Conservation (phyloP, 2,329 filamentous ascomycete species). For the Fusarium transvaalense region DNA sequence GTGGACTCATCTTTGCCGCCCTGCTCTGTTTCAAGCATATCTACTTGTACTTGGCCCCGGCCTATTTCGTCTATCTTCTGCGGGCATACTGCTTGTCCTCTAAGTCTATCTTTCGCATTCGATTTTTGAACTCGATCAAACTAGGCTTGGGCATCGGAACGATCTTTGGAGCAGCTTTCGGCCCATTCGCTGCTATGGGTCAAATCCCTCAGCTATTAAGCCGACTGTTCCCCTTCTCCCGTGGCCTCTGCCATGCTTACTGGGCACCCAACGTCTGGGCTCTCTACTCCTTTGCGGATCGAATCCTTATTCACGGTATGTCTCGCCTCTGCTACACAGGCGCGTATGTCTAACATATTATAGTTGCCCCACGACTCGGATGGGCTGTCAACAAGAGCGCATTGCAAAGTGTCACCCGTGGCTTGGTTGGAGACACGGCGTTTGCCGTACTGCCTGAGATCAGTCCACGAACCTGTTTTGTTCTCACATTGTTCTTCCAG, state of each 20-base stretch:
- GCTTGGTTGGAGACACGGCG: conserved; percentile 90
- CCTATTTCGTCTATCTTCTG: conserved; percentile 95
- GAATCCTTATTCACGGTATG: conserved; percentile 83
- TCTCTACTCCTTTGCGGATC: conserved; percentile 91
- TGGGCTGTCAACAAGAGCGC: conserved; percentile 79
- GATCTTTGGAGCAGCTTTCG: conserved; percentile 86
- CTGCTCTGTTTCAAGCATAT: conserved; percentile 98
- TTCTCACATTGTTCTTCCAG: conserved; percentile 86
- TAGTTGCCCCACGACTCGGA: conserved; percentile 85
- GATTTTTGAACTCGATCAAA: conserved; percentile 84
- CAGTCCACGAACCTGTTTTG: conserved; percentile 82
- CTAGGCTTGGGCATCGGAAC: conserved; percentile 78
- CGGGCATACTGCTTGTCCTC: conserved; percentile 87
- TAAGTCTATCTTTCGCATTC: conserved; percentile 80
- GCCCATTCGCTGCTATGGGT: conserved; percentile 83
- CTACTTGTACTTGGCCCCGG: conserved; percentile 94
- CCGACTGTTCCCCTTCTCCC: conserved; percentile 91
- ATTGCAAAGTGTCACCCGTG: conserved; percentile 89
- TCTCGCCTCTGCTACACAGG: no score
- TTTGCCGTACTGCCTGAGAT: conserved; percentile 95
- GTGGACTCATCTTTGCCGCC: conserved; percentile 85
- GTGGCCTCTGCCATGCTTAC: conserved; percentile 95
- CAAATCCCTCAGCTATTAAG: conserved; percentile 88
- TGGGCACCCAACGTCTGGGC: conserved; percentile 99
- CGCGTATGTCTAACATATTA: conserved; percentile 21